Evolutionary conservation across 108 stramenopile genomes (phyloP).

Genomic region (Halocafeteria seosinensis): DNA sequence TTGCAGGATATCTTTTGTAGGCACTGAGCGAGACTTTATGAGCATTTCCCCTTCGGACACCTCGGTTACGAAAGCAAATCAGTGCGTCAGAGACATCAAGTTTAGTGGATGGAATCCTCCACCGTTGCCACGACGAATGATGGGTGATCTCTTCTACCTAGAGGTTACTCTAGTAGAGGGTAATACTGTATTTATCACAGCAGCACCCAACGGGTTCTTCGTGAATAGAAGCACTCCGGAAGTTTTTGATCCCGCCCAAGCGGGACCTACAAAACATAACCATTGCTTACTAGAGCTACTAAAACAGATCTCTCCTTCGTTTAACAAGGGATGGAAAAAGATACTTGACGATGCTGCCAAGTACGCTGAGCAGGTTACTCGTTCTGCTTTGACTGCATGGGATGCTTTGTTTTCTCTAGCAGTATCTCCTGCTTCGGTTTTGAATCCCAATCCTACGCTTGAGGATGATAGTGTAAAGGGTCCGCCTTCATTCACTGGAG

Average conservation of each 20-base stretch:
- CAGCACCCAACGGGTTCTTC: conserved; percentile 61
- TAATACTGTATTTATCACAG: conserved; percentile 51
- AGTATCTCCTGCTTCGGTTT: not conserved
- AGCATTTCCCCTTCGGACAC: too few relatives aligned
- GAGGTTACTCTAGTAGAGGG: conserved; percentile 49
- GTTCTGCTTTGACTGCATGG: not conserved
- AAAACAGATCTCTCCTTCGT: not conserved
- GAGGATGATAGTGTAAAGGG: not conserved
- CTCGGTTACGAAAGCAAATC: too few relatives aligned
- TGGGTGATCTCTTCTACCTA: conserved; percentile 80
- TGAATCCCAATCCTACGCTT: not conserved
- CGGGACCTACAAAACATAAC: not conserved
- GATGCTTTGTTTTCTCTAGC: not conserved
- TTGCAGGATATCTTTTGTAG: too few relatives aligned
- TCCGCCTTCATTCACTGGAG: not conserved
- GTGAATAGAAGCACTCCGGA: conserved; percentile 58
- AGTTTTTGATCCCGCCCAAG: conserved; percentile 58
- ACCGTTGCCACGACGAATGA: conserved; percentile 51
- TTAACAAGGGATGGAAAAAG: not conserved
- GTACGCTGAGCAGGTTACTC: too few relatives aligned
- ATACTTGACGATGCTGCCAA: too few relatives aligned
- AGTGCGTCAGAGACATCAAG: conserved; percentile 20
- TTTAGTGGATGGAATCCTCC: conserved; percentile 71
- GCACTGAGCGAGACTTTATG: too few relatives aligned
- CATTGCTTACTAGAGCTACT: conserved; percentile 1